Percentiles rank a stretch among this genome's conserved stretches.
Evolutionary conservation across 805 yeast genomes (phyloP).

Genomic region (Sugiyamaella valdiviana): DNA sequence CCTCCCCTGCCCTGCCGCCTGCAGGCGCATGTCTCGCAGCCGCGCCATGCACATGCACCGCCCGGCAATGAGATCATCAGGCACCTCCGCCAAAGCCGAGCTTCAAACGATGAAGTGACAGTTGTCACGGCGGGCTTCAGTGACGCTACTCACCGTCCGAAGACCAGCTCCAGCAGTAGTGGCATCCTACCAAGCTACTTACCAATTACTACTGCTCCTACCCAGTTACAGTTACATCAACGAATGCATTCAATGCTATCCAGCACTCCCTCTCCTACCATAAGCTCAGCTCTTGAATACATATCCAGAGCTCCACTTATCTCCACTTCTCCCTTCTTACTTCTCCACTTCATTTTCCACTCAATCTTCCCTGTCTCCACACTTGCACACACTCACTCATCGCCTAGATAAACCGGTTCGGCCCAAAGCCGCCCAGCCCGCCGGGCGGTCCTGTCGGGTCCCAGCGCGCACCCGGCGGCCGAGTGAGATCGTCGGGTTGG

Average conservation of each 20-base stretch:
- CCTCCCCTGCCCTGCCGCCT: background rate
- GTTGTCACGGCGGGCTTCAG: too few relatives aligned
- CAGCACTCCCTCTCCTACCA: too few relatives aligned
- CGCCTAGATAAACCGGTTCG: constrained; percentile 14
- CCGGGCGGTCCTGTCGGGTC: constrained; percentile 35
- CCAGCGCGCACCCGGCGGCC: constrained; percentile 37
- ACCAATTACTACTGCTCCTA: too few relatives aligned
- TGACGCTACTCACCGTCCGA: too few relatives aligned
- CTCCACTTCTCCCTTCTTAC: background rate
- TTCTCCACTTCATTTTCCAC: background rate
- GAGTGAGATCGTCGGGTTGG: constrained; percentile 19
- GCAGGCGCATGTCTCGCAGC: background rate
- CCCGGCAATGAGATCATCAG: background rate
- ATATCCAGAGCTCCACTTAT: background rate
- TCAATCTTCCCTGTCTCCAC: too few relatives aligned
- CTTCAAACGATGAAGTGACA: background rate
- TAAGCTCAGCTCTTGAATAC: too few relatives aligned
- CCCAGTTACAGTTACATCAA: too few relatives aligned
- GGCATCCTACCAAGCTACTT: too few relatives aligned
- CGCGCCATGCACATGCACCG: background rate
- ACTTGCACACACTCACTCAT: background rate
- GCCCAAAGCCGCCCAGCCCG: constrained; percentile 18
- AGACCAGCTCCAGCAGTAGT: too few relatives aligned
- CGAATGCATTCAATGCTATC: too few relatives aligned
- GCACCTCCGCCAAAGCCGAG: background rate